These are phyloP conservation scores for Mucor saturninus DNA, from an alignment of 371 early-diverging fungal genomes.

Conservation along the genomic window DNA sequence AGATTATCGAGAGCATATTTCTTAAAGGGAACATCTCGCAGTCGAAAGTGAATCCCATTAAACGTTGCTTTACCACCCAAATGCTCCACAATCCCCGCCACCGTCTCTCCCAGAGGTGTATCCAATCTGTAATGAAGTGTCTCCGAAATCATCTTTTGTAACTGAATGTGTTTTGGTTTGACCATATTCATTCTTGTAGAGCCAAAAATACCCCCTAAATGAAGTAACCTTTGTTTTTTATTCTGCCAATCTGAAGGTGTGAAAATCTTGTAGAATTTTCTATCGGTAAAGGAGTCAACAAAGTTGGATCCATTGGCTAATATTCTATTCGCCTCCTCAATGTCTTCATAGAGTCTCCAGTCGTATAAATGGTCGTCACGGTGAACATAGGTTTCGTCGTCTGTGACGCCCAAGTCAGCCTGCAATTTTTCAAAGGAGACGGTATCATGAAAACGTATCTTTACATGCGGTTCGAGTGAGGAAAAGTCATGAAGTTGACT, in stretches of 20 bases:
- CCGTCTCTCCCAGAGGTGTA: constrained; percentile 43
- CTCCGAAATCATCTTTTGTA: constrained; percentile 27
- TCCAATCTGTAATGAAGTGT: constrained; percentile 40
- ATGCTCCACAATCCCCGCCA: constrained; percentile 49
- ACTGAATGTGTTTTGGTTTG: constrained; percentile 39
- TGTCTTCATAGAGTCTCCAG: constrained; percentile 52
- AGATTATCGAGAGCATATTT: constrained; percentile 40
- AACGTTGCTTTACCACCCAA: constrained; percentile 58
- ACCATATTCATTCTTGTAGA: constrained; percentile 54
- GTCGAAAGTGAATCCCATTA: constrained; percentile 55
- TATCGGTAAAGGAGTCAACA: constrained; percentile 44
- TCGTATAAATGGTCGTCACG: constrained; percentile 54
- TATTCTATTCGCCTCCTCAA: constrained; percentile 25
- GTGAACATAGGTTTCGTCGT: constrained; percentile 34
- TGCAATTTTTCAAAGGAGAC: constrained; percentile 34
- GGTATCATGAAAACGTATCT: constrained; percentile 28
- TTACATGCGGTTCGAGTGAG: constrained; percentile 29
- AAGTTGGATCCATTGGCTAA: constrained; percentile 49
- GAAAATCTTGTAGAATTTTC: constrained; percentile 43
- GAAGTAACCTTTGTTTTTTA: constrained; percentile 46
- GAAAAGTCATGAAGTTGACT: constrained; percentile 43
- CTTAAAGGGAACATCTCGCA: constrained; percentile 60
- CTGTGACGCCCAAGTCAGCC: constrained; percentile 24
- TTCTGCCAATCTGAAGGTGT: constrained; percentile 33
- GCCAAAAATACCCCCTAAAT: constrained; percentile 67